phyloP scores from a whole-genome alignment of 345 rosid genomes.

The Pseudoturritis turrita region DNA sequence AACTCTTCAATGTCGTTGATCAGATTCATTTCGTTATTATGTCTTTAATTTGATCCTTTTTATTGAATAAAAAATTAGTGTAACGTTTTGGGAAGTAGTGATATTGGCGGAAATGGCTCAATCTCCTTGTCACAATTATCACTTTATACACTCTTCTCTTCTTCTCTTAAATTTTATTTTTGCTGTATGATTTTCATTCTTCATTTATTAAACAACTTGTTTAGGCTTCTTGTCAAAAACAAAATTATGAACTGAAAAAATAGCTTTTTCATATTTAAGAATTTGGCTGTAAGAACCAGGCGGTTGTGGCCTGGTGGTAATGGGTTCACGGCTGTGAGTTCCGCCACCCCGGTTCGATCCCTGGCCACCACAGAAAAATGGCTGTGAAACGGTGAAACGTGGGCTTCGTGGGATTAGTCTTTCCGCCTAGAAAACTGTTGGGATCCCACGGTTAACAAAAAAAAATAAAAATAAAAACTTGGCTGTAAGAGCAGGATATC shows the following conservation, averaged over 20 bases:
- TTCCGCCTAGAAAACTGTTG: too few relatives aligned
- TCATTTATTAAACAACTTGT: not conserved
- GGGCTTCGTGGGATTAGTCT: too few relatives aligned
- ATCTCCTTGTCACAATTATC: slow-evolving; percentile 19
- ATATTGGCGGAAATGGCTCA: slow-evolving; percentile 33
- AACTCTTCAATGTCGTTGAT: not conserved
- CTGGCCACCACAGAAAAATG: too few relatives aligned
- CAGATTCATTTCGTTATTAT: not conserved
- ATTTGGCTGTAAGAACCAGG: not conserved
- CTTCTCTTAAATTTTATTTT: not conserved
- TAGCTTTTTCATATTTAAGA: not conserved
- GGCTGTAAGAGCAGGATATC: not conserved
- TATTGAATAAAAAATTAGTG: not conserved
- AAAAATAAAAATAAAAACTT: too few relatives aligned
- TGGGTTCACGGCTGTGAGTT: too few relatives aligned
- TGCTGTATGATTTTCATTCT: not conserved
- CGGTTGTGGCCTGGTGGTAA: too few relatives aligned
- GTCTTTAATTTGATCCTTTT: not conserved
- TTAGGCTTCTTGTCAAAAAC: not conserved
- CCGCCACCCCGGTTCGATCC: too few relatives aligned
- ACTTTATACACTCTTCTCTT: not conserved
- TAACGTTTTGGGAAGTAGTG: slow-evolving; percentile 23
- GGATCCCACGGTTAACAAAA: too few relatives aligned
- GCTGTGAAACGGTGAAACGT: too few relatives aligned
- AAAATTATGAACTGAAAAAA: not conserved